phyloP scores from a whole-genome alignment of 208 protist species.

The Naegleria lovaniensis region DNA sequence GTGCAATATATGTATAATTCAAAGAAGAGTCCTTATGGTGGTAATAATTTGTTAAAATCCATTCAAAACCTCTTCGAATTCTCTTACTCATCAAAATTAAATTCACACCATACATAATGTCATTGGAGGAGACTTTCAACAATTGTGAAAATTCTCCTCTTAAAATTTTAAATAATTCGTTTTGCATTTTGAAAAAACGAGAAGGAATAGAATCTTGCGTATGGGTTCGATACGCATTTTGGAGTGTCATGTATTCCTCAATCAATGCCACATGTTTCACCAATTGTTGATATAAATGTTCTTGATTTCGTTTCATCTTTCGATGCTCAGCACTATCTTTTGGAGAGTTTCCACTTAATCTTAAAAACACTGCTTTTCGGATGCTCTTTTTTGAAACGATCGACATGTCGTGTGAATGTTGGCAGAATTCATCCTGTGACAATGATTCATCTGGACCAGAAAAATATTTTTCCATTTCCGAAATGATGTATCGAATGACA shows the following conservation, averaged over 20 bases:
- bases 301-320: background rate
- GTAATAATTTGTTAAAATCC: background rate
- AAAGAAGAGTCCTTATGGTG: background rate
- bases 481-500: background rate
- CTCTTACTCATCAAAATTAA: background rate
- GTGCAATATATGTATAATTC: background rate
- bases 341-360: background rate
- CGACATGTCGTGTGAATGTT: too few species aligned
- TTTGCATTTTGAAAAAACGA: background rate
- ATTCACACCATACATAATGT: background rate
- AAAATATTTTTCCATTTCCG: background rate
- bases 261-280: background rate
- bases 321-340: background rate
- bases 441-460: background rate
- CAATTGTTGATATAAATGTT: background rate
- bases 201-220: background rate
- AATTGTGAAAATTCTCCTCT: background rate
- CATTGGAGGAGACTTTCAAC: background rate
- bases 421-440: too few species aligned
- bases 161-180: conserved; percentile 6
- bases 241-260: background rate
- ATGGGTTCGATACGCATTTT: background rate
- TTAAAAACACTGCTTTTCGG: background rate
- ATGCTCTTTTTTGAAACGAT: background rate
- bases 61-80: background rate